A percentile compares a stretch with the other conserved stretches of the same genome.
phyloP scores from a whole-genome alignment of 257 asterid species.

The Nicotiana sylvestris region DNA sequence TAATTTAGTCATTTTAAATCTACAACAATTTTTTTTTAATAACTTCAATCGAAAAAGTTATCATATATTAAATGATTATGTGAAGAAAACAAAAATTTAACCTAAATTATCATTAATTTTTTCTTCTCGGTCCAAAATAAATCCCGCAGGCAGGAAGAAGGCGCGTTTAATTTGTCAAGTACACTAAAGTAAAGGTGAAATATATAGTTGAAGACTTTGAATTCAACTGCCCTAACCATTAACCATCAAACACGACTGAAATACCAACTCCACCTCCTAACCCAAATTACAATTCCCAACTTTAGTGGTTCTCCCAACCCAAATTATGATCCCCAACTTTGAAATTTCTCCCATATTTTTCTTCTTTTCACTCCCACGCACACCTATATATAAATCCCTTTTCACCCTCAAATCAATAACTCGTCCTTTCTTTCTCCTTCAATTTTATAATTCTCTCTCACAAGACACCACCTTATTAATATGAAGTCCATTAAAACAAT shows the following conservation, averaged over 20 bases:
- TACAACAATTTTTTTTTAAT: not conserved
- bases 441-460: not conserved
- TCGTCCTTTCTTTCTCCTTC: not conserved
- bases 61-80: not conserved
- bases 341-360: not conserved
- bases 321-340: not conserved
- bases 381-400: not conserved
- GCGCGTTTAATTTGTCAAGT: not conserved
- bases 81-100: not conserved
- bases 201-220: not conserved
- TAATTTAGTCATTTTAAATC: too few species aligned
- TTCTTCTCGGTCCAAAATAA: not conserved
- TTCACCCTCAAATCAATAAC: not conserved
- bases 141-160: not conserved
- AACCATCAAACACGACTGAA: not conserved
- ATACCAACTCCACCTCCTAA: not conserved
- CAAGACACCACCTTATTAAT: not conserved
- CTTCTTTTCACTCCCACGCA: not conserved
- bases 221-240: not conserved
- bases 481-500: conserved; percentile 2
- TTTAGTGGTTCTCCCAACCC: not conserved
- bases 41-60: not conserved
- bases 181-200: not conserved
- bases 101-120: not conserved
- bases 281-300: not conserved